Base-by-base conservation (phyloP, 108 stramenopile genomes). In the Cyclotella atomus region DNA sequence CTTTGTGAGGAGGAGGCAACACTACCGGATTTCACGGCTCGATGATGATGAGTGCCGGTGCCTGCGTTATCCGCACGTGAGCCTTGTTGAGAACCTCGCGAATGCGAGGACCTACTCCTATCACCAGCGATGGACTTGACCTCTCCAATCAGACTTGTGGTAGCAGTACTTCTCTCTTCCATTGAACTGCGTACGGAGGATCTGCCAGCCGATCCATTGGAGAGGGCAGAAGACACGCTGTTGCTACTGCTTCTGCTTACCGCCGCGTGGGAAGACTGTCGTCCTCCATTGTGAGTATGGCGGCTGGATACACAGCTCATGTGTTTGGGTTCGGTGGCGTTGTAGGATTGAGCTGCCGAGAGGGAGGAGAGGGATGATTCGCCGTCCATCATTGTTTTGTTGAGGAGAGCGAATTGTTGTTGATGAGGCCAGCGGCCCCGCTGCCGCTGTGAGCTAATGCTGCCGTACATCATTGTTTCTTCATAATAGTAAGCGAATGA, bases 321-420 rank as follows among this genome's bases (percentile, higher is more conserved):
- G 19, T 70, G 78, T 25, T 79, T 79, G 52, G 80, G 80, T 43
- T 81, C 80, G 19, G 72, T 62, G 68, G 80, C 80, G 61, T 81
- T 74, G 63, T 81, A 81, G 45, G 62, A 74, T 8, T 74, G 62
- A 17, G 68, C 73, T 2, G 73, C 73, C 3, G 80, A 81, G 25
- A 81, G 61, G 14, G 80, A 81, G 0, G 80, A 81, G 44, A 77
- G 53, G 32, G 76, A 70, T 8, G 68, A 70, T 10, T 68, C 75
- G 45, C 68, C 75, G 33, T 64, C n/a, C n/a, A n/a, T n/a, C n/a
- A n/a, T n/a, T n/a, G n/a, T n/a, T n/a, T n/a, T n/a, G n/a, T n/a
- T n/a, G n/a, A n/a, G n/a, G n/a, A n/a, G n/a, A n/a, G n/a, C n/a
- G n/a, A n/a, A n/a, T n/a, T n/a, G n/a, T n/a, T n/a, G n/a, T n/a